These are phyloP conservation scores for Fusarium chlamydosporum DNA, from an alignment of 2,329 filamentous ascomycete species.

Conservation along the genomic window DNA sequence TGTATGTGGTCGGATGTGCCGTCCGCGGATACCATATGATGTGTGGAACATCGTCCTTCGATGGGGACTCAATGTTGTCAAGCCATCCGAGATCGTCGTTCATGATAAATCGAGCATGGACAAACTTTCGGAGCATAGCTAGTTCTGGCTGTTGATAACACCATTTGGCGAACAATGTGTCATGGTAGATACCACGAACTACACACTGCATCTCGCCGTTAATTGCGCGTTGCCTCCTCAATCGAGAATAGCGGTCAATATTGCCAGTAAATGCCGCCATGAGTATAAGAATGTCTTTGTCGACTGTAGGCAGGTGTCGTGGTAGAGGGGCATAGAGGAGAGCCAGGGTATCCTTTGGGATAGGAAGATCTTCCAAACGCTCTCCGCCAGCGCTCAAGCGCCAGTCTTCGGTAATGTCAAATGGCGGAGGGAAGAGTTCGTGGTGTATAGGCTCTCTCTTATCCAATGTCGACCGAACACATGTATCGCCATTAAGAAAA, in stretches of 20 bases:
- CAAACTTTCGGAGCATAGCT: neutral
- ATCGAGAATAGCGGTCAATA: conserved; percentile 57
- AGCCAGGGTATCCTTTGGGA: neutral
- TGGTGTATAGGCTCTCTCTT: neutral
- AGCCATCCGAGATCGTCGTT: conserved; percentile 5
- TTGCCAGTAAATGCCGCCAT: conserved; percentile 58
- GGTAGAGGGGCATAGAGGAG: conserved; percentile 52
- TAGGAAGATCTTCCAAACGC: neutral
- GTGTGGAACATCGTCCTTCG: neutral
- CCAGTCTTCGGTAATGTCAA: conserved; percentile 30
- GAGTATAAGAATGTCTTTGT: conserved; percentile 58
- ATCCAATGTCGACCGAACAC: neutral
- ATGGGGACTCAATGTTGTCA: neutral
- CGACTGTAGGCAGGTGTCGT: conserved; percentile 53
- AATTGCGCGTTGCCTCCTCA: conserved; percentile 48
- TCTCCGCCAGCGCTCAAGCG: neutral
- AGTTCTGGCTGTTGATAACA: neutral
- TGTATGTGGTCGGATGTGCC: neutral
- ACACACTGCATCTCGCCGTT: conserved; percentile 13
- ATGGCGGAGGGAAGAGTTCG: neutral
- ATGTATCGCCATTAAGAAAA: conserved; percentile 34
- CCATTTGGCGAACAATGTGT: conserved; percentile 13
- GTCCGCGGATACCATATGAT: conserved; percentile 1
- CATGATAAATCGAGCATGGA: conserved; percentile 10
- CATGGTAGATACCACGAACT: conserved; percentile 14